Evolutionary conservation across 148 eudicot species (phyloP), one percentile per base, ranked within the genome.

Genomic region (Oxyria digyna): DNA sequence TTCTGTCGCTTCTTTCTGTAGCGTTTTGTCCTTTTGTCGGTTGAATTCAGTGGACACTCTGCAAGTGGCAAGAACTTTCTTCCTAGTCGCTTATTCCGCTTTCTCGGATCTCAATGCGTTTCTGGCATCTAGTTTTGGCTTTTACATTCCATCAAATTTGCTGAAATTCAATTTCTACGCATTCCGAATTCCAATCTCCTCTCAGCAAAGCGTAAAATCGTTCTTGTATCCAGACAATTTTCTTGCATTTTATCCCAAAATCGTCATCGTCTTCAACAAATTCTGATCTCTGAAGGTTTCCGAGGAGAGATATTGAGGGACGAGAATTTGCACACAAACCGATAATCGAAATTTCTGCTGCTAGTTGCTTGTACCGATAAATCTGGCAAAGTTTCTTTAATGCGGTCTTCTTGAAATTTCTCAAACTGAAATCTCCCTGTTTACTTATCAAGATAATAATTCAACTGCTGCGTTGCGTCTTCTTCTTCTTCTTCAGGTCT

Each of bases 391-490:
- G 0, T 20, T 52, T 24, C 62, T 45, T 14, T 23, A 52, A 21
- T 10, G 14, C 31, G n/a, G 17, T 43, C 26, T 6, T 49, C 31
- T 42, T 23, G 49, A 15, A 29, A 46, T 17, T 68, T 68, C 59
- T 27, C 33, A 43, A 54, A 23, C 62, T 54, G 32, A 23, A 8
- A n/a, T 24, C n/a, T n/a, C n/a, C n/a, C 27, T 68, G 23, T 68
- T 31, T 45, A 24, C 48, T 31, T 46, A 48, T 32, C 41, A 68
- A 59, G 71, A 68, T 18, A 68, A 46, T 46, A 57, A n/a, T 6
- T 35, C 13, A 2, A 17, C 57, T 1, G 20, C 54, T 48, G 57
- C 33, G 37, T 67, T 21, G 26, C 31, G 29, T 52, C 31, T 8
- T 33, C 42, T 26, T 1, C 31, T 13, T 52, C 31, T 8, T 33